Base-by-base conservation (phyloP, 2,329 filamentous ascomycete genomes). In the Cadophora malorum region DNA sequence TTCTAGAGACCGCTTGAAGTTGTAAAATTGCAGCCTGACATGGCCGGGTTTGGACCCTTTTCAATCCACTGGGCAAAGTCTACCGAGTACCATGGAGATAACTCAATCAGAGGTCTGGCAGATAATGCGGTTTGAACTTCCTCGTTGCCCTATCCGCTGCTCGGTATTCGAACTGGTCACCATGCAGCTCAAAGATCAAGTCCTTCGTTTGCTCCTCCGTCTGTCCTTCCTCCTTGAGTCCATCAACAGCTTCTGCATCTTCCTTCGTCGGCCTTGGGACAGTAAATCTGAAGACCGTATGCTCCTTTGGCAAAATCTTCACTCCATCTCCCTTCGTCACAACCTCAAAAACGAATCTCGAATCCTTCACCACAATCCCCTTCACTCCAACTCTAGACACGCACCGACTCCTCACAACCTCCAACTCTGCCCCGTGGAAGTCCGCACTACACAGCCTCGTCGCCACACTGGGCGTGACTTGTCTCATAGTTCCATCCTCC, bases 341-440 rank as follows among this genome's bases (percentile, higher is more conserved):
- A 69, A 99, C 81, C 78, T 97, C 92, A 79, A 98, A 92, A 1
- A 91, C 90, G 76, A 91, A 95, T 78, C 91, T 93, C 63, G 91
- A 90, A 81, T 99, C 96, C 78, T 92, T 89, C 50, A 97, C 88
- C 69, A 98, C 91, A 74, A 98, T 95, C 19, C 96, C 96, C 74
- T 84, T 87, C 64, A 95, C 80, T 0, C 96, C 95, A 0, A 99
- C 94, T 19, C 95, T 85, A 64, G 91, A 89, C 19, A 91, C 87
- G 78, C 94, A 97, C 35, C 87, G 82, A 78, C 94, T 96, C 74
- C 94, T 82, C 65, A 95, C 91, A 25, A 98, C 93, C 80, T 94
- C 89, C 23, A 97, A 79, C 73, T 89, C 83, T 19, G 95, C 94
- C 1, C 96, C 96, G 78, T 98, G 94, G 75, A 94, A 95, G 80